A percentile compares a stretch with the other conserved stretches of the same genome.
phyloP scores from a whole-genome alignment of 176 grass and related monocot species.

The Musa troglodytarum region DNA sequence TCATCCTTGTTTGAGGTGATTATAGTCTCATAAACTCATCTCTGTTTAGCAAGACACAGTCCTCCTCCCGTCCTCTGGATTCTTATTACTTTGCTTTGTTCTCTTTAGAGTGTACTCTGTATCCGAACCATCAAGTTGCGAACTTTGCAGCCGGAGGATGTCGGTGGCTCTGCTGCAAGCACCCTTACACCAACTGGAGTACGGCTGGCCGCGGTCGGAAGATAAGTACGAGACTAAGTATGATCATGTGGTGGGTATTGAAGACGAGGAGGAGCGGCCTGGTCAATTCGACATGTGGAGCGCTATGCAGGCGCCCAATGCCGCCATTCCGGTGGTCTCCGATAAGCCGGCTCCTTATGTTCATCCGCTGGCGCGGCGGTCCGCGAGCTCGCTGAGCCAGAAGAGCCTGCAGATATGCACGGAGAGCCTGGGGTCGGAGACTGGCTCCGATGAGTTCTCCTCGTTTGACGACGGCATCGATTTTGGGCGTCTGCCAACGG shows the following conservation, averaged over 20 bases:
- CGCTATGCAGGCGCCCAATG: background rate
- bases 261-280: background rate
- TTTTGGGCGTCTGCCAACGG: conserved; percentile 27
- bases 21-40: no score
- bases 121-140: no score
- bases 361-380: conserved; percentile 9
- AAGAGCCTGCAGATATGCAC: conserved; percentile 95
- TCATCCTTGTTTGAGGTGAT: no score
- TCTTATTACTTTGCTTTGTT: no score
- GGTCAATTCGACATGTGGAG: background rate
- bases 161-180: background rate
- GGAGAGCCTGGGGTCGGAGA: conserved; percentile 96
- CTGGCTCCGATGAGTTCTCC: conserved; percentile 43
- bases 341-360: background rate
- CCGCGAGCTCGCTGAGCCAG: conserved; percentile 68
- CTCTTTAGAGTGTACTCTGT: no score
- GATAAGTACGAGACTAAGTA: background rate
- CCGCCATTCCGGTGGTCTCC: background rate
- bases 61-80: no score
- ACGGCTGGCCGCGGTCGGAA: background rate
- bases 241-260: background rate
- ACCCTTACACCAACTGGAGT: background rate
- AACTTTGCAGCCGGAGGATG: background rate
- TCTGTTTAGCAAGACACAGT: no score
- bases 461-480: conserved; percentile 1